phyloP scores from a whole-genome alignment of 2,329 filamentous ascomycete species.

The Ascochyta koolunga region DNA sequence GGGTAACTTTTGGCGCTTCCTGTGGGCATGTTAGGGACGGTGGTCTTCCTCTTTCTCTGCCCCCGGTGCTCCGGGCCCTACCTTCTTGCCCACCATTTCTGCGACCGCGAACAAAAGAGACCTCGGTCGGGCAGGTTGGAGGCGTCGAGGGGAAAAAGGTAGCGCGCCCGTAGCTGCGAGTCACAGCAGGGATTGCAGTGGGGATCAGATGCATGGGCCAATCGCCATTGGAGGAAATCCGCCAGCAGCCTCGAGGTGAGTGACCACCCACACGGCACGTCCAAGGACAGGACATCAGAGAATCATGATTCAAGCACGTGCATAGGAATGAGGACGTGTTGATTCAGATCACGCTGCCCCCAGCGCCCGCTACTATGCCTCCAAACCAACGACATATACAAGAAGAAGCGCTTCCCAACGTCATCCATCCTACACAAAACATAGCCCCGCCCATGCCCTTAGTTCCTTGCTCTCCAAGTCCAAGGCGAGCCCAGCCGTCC shows the following conservation, averaged over 20 bases:
- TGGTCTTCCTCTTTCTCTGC: background rate
- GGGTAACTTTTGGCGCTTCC: conserved; percentile 35
- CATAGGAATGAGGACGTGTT: too few relatives aligned
- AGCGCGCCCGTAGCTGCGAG: conserved; percentile 31
- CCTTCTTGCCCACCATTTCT: conserved; percentile 44
- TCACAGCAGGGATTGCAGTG: conserved; percentile 26
- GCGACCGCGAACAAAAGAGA: conserved; percentile 16
- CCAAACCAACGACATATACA: conserved; percentile 18
- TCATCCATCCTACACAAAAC: conserved; percentile 12
- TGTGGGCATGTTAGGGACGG: conserved; percentile 22
- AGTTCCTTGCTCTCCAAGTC: background rate
- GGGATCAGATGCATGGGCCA: conserved; percentile 25
- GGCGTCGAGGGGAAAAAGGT: conserved; percentile 34
- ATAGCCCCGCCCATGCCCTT: background rate
- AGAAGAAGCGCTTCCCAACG: background rate
- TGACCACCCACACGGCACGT: conserved; percentile 26
- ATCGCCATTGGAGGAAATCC: conserved; percentile 32
- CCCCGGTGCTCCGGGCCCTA: conserved; percentile 1
- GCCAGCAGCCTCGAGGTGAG: conserved; percentile 30
- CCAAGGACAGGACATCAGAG: background rate
- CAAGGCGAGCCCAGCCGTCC: background rate
- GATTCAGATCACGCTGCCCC: conserved; percentile 1
- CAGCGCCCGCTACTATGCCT: conserved; percentile 21
- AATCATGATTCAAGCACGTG: background rate
- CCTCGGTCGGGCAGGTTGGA: conserved; percentile 17